Evolutionary conservation across 2,329 filamentous ascomycete genomes (phyloP), one percentile per base, ranked within the genome.

Genomic region (Diaporthe caulivora): DNA sequence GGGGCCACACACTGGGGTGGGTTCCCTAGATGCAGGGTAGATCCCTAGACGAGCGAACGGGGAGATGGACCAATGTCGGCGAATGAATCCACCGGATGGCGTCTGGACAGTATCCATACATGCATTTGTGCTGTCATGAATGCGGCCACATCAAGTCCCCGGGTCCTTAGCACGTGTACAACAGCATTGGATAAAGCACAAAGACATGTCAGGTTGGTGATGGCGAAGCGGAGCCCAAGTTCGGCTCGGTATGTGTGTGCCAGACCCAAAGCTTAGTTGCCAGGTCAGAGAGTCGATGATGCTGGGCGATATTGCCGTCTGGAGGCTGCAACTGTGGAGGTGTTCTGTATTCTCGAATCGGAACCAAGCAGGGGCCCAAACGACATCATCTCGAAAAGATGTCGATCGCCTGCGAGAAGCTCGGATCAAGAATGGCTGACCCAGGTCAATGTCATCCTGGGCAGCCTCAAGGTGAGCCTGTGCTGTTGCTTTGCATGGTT

Each of bases 11-110:
- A 67, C 47, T 70, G 64, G 57, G 47, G 73, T 70, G 64, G 64
- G 49, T 44, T 70, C 62, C 31, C 40, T 67, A 40, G 70, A 70
- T 51, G 73, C 71, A 72, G 70, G 71, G 73, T 72, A 72, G 70
- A 72, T 74, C 70, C 55, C 64, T 72, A 64, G 62, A 54, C 55
- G 47, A 72, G 49, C 73, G 70, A 47, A 53, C 57, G 34, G 64
- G 44, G 72, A 71, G 64, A 71, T 44, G 68, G 57, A 49, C 68
- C 72, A 72, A 21, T 57, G 68, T 54, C 37, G 62, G 51, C 69
- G 60, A 68, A 62, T 74, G 53, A 60, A 40, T 37, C 21, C 53
- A 34, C 57, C 42, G 42, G 51, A 64, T 49, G 72, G 49, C 34
- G 42, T 40, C 26, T 62, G 3, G 49, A 24, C 21, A 44, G 47